Conservation (phyloP, 768 basidiomycete genomes). For the Daedalea quercina region DNA sequence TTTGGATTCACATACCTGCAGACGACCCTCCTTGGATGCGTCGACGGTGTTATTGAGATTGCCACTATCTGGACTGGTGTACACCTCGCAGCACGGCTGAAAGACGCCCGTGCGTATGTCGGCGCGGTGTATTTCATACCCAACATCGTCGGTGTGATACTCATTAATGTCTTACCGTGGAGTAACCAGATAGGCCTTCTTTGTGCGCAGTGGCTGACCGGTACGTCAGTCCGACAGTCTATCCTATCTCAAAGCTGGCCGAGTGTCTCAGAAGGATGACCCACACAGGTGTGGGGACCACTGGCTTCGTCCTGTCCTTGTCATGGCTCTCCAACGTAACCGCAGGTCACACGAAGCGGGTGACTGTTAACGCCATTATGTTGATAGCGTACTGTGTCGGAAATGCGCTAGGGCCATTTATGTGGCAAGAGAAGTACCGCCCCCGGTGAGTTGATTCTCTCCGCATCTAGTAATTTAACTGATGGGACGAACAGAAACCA, state of each 20-base stretch:
- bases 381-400: constrained; percentile 63
- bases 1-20: constrained; percentile 61
- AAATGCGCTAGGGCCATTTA: constrained; percentile 67
- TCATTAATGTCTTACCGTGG: constrained; percentile 64
- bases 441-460: constrained; percentile 40
- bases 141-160: constrained; percentile 52
- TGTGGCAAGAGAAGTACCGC: constrained; percentile 67
- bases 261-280: no score
- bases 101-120: constrained; percentile 58
- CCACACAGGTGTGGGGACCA: constrained; percentile 39
- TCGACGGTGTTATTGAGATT: constrained; percentile 61
- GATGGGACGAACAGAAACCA: constrained; percentile 41
- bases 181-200: constrained; percentile 58
- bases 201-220: constrained; percentile 47
- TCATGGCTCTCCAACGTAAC: constrained; percentile 63
- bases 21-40: constrained; percentile 65
- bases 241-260: not conserved
- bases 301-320: constrained; percentile 54
- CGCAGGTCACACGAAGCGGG: constrained; percentile 65
- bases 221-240: constrained; percentile 21
- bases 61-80: constrained; percentile 65
- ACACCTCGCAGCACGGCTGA: constrained; percentile 45
- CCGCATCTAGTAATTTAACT: not conserved
- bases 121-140: constrained; percentile 57
- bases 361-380: constrained; percentile 69